Conservation (phyloP, 495 filamentous ascomycete genomes). For the Neurospora sp. region DNA sequence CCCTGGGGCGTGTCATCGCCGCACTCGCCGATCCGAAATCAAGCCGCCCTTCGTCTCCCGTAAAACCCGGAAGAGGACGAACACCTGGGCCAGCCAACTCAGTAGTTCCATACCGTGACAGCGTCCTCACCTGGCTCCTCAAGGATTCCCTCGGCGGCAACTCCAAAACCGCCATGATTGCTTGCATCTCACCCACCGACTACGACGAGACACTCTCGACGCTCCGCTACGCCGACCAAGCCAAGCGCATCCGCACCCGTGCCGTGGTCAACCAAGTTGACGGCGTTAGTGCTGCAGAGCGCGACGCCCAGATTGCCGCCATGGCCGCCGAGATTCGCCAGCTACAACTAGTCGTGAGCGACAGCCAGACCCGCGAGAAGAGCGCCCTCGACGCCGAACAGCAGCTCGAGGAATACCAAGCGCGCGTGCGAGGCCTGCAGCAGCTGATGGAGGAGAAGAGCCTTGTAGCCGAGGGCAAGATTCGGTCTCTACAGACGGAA, state of each 20-base stretch:
- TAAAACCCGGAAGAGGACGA: neutral
- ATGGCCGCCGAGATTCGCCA: slow-evolving; percentile 88
- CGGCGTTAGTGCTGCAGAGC: slow-evolving; percentile 70
- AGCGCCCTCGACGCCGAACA: slow-evolving; percentile 46
- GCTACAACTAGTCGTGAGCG: slow-evolving; percentile 65
- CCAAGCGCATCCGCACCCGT: slow-evolving; percentile 92
- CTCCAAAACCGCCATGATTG: slow-evolving; percentile 97
- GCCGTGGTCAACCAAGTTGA: slow-evolving; percentile 88
- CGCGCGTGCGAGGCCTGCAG: slow-evolving; percentile 73
- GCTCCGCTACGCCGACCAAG: slow-evolving; percentile 93
- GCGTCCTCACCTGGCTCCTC: slow-evolving; percentile 92
- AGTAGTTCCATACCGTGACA: slow-evolving; percentile 91
- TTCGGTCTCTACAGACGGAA: slow-evolving; percentile 72
- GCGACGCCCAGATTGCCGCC: slow-evolving; percentile 83
- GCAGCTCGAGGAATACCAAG: slow-evolving; percentile 86
- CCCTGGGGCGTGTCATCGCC: slow-evolving; percentile 92
- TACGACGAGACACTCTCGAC: slow-evolving; percentile 97
- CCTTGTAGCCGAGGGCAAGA: slow-evolving; percentile 83
- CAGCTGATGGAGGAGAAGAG: slow-evolving; percentile 86
- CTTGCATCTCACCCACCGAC: slow-evolving; percentile 88
- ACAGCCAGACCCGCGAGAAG: slow-evolving; percentile 38
- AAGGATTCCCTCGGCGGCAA: slow-evolving; percentile 95
- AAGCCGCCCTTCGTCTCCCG: slow-evolving; percentile 23
- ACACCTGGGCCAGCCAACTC: slow-evolving; percentile 30
- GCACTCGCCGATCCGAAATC: slow-evolving; percentile 74